A percentile compares a stretch with the other conserved stretches of the same genome.
Conservation (phyloP, 345 rosid species). For the Dimocarpus longan region DNA sequence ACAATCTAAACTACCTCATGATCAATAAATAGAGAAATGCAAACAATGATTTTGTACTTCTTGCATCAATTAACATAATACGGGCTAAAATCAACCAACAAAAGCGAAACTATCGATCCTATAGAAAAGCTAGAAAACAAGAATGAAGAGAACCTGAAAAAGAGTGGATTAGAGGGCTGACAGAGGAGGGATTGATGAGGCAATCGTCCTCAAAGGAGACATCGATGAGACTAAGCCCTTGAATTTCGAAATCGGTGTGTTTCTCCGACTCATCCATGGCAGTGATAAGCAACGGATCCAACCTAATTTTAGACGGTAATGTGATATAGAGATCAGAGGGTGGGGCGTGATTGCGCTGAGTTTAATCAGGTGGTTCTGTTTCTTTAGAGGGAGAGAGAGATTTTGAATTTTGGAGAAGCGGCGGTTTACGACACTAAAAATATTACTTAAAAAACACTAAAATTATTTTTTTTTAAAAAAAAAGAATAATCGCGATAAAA, state of each 20-base stretch:
- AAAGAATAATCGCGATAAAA: conserved; percentile 2
- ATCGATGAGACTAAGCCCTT: conserved; percentile 71
- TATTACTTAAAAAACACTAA: neutral
- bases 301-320: neutral
- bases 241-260: conserved; percentile 36
- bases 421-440: conserved; percentile 37
- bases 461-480: neutral
- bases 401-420: conserved; percentile 64
- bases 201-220: conserved; percentile 83
- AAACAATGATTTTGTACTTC: neutral
- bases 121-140: neutral
- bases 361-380: neutral
- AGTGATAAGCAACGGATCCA: conserved; percentile 15
- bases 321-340: neutral
- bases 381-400: neutral
- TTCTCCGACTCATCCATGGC: conserved; percentile 58
- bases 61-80: neutral
- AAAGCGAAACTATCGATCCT: neutral
- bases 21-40: neutral
- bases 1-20: neutral
- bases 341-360: neutral
- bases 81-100: neutral
- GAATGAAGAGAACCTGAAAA: conserved; percentile 41
- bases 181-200: conserved; percentile 57
- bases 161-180: conserved; percentile 24